Percentiles rank a stretch among this genome's conserved stretches.
Conservation (phyloP, 257 asterid genomes). For the Eucommia ulmoides region DNA sequence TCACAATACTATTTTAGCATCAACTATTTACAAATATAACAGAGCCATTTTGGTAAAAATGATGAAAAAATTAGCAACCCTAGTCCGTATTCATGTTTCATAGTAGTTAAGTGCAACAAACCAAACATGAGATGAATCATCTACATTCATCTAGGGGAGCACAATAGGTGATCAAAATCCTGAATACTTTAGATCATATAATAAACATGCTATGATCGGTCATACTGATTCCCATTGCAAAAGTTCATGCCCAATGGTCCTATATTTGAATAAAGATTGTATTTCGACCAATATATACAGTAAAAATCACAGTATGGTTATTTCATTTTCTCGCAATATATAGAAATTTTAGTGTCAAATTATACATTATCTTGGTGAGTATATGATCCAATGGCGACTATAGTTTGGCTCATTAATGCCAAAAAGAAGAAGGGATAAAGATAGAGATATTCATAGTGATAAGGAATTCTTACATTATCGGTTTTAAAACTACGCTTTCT, state of each 20-base stretch:
- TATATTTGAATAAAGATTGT: not conserved
- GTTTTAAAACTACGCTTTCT: constrained; percentile 37
- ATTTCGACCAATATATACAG: not conserved
- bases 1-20: too few species aligned
- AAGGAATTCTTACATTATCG: constrained; percentile 38
- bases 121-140: too few species aligned
- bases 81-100: too few species aligned
- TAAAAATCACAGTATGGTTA: too few species aligned
- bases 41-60: too few species aligned
- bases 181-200: too few species aligned
- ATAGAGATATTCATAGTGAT: not conserved
- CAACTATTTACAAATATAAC: too few species aligned
- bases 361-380: too few species aligned
- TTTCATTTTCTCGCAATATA: not conserved
- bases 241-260: not conserved
- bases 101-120: too few species aligned
- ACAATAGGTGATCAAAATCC: too few species aligned
- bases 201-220: not conserved
- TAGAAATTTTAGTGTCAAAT: not conserved
- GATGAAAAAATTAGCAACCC: too few species aligned
- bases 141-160: too few species aligned
- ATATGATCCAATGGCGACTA: not conserved
- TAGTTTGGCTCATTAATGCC: not conserved
- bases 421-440: constrained; percentile 1
- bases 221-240: not conserved